Evolutionary conservation across 331 rosid species (phyloP), one percentile per base, ranked within the genome.

Genomic region (Saraca asoca): DNA sequence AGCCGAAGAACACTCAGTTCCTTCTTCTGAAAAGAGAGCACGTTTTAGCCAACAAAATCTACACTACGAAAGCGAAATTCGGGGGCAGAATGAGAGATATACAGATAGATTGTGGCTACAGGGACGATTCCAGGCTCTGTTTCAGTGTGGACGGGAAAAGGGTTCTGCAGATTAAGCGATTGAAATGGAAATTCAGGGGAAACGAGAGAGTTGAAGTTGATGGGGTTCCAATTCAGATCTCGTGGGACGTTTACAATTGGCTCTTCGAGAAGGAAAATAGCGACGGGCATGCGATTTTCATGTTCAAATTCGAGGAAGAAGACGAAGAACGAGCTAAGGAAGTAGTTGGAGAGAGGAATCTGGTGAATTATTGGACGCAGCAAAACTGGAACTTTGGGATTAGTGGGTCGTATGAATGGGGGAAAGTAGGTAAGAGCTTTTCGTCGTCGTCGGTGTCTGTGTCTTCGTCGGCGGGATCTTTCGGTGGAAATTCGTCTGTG

Each of bases 191-290:
- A 51, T 93, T 93, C 19, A 72, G 97, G 9, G 98, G 98, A 0
- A 93, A 83, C 43, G 96, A 93, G 71, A 71, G 86, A 3, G 77
- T 90, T 5, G 87, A 81, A 33, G 71, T 81, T 0, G 73, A 53
- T 7, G 76, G 81, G 3, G 59, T 83, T 0, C 75, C 78, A 16
- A 72, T 94, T 17, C 97, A 88, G 67, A 84, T 94, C 79, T 94
- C 97, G 0, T 94, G 98, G 98, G 97, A 94, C 55, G 90, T 94
- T 1, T 90, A 86, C 74, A 90, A 90, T 42, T 94, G 95, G 96
- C 75, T 90, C 0, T 94, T 94, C 70, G 83, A 78, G 62, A 79
- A 53, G n/a, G 82, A 78, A 11, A 80, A 68, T 52, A 69, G 63
- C 8, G 90, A 81, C 0, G 80, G 85, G 0, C 92, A 82, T 43